A percentile compares a stretch with the other conserved stretches of the same genome.
These are phyloP conservation scores for Kernera saxatilis DNA, from an alignment of 345 rosid species.

Conservation along the genomic window DNA sequence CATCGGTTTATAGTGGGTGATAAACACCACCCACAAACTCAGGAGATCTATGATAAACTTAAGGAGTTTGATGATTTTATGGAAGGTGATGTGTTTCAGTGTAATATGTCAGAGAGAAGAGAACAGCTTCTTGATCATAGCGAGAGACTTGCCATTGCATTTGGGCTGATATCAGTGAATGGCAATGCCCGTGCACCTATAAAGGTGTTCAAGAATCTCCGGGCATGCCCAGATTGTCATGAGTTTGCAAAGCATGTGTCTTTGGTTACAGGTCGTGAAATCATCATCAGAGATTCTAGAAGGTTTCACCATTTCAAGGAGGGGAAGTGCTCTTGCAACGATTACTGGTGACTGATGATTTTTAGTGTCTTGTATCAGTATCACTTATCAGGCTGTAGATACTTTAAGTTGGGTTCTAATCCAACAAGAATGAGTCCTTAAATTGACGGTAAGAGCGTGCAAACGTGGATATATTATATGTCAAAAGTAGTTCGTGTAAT, in stretches of 20 bases:
- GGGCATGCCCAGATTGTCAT: slow-evolving; percentile 69
- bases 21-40: slow-evolving; percentile 56
- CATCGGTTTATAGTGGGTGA: slow-evolving; percentile 74
- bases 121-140: slow-evolving; percentile 61
- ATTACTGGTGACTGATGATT: slow-evolving; percentile 50
- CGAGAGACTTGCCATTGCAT: slow-evolving; percentile 74
- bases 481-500: slow-evolving; percentile 12
- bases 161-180: slow-evolving; percentile 51
- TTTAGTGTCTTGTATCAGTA: background rate
- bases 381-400: background rate
- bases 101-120: slow-evolving; percentile 46
- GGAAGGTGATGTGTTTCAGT: slow-evolving; percentile 32
- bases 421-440: slow-evolving; percentile 4
- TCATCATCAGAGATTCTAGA: slow-evolving; percentile 53
- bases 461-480: slow-evolving; percentile 27
- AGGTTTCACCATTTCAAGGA: slow-evolving; percentile 68
- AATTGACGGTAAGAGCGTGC: background rate
- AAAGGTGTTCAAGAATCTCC: slow-evolving; percentile 64
- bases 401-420: background rate
- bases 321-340: slow-evolving; percentile 72
- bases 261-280: slow-evolving; percentile 41
- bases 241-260: slow-evolving; percentile 67
- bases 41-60: slow-evolving; percentile 52
- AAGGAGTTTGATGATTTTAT: slow-evolving; percentile 38
- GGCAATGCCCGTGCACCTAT: slow-evolving; percentile 40